Evolutionary conservation across 148 eudicot genomes (phyloP).

Genomic region (Polygonum aviculare): DNA sequence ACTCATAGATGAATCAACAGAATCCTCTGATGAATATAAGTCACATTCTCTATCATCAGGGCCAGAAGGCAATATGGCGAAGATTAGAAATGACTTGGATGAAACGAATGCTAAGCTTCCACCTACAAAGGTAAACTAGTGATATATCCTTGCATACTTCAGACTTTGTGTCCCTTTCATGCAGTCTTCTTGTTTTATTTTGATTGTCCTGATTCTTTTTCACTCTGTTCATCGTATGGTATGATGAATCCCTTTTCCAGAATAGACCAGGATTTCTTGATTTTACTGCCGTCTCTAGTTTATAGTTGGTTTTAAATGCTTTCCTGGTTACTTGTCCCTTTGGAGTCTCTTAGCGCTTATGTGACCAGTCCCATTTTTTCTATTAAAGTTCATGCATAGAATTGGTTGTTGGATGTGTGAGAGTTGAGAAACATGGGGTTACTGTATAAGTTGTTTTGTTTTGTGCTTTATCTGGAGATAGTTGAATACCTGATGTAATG

Average conservation of each 20-base stretch:
- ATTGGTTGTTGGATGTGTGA: background rate
- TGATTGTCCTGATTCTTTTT: background rate
- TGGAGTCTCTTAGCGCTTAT: background rate
- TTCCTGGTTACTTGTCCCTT: background rate
- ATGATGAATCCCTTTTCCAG: background rate
- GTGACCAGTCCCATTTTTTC: background rate
- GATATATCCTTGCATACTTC: background rate
- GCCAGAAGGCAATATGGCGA: slow-evolving; percentile 17
- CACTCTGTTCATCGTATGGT: background rate
- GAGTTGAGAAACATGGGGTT: background rate
- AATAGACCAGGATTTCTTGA: background rate
- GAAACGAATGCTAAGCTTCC: slow-evolving; percentile 27
- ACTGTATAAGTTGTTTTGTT: background rate
- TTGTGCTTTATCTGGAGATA: background rate
- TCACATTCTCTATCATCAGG: slow-evolving; percentile 17
- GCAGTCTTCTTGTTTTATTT: background rate
- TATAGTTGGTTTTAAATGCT: background rate
- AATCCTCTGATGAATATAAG: slow-evolving; percentile 15
- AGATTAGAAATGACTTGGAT: slow-evolving; percentile 22
- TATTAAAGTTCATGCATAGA: background rate
- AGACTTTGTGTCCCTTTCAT: background rate
- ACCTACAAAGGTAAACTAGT: slow-evolving; percentile 38
- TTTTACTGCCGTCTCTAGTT: background rate
- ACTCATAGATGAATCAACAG: slow-evolving; percentile 16
- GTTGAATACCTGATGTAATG: too few relatives aligned